Conservation (phyloP, 2,329 filamentous ascomycete genomes). For the Xylariomycetidae sp. region DNA sequence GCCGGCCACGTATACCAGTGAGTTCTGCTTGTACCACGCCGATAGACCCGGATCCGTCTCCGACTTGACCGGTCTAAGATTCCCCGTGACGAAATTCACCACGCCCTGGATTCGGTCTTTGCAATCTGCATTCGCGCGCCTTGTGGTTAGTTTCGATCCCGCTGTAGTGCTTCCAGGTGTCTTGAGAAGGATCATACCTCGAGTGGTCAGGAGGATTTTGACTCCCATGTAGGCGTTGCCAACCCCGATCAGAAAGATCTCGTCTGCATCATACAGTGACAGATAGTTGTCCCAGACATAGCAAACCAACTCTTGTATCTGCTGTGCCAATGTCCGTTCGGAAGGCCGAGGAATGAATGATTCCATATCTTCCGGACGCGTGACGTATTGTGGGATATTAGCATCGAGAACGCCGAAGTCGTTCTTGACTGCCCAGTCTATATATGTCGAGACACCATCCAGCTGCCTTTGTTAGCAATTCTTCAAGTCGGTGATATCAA, state of each 20-base stretch:
- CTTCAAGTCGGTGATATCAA: no score
- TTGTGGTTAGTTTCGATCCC: conserved; percentile 7
- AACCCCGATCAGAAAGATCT: conserved; percentile 82
- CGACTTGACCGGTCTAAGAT: conserved; percentile 72
- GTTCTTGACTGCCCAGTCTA: conserved; percentile 75
- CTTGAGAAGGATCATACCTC: conserved; percentile 47
- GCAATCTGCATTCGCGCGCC: conserved; percentile 56
- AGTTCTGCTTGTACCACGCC: conserved; percentile 80
- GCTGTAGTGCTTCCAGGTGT: background rate
- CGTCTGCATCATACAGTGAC: conserved; percentile 66
- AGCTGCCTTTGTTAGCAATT: conserved; percentile 49
- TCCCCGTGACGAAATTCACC: conserved; percentile 76
- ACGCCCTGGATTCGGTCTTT: conserved; percentile 66
- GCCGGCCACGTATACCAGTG: conserved; percentile 70
- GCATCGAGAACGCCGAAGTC: conserved; percentile 85
- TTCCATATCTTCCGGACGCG: conserved; percentile 53
- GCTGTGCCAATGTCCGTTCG: conserved; percentile 48
- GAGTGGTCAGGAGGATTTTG: conserved; percentile 71
- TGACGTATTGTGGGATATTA: conserved; percentile 78
- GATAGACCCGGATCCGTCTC: conserved; percentile 70
- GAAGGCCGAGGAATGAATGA: conserved; percentile 39
- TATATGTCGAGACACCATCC: conserved; percentile 75
- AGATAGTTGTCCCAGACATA: conserved; percentile 99
- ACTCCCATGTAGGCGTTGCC: conserved; percentile 86
- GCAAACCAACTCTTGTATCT: conserved; percentile 68